Conservation (phyloP, 192 early-diverging fungal species). For the Entophlyctis luteolus region DNA sequence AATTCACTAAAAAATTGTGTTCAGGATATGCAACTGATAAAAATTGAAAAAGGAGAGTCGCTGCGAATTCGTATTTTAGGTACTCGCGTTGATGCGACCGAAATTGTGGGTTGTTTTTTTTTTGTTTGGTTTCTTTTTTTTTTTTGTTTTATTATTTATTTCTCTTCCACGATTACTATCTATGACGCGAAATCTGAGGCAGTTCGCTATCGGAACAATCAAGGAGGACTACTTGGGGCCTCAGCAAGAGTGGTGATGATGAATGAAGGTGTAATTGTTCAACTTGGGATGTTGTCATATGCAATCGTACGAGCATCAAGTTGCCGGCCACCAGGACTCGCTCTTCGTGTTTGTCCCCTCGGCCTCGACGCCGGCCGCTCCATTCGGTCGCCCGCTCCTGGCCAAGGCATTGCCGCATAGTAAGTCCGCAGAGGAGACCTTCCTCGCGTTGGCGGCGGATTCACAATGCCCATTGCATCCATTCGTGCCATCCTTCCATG, state of each 20-base stretch:
- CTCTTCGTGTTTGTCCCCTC: not conserved
- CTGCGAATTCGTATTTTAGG: constrained; percentile 88
- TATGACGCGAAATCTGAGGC: not conserved
- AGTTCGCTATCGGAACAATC: constrained; percentile 94
- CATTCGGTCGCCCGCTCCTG: not conserved
- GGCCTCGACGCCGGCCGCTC: not conserved
- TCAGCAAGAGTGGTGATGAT: constrained; percentile 21
- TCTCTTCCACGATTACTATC: not conserved
- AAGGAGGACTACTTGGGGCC: constrained; percentile 93
- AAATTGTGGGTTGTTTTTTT: constrained; percentile 68
- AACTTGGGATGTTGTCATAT: no score
- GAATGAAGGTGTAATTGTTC: no score
- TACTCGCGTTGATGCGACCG: constrained; percentile 81
- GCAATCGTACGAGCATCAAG: not conserved
- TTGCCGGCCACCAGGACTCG: constrained; percentile 10
- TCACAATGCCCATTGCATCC: not conserved
- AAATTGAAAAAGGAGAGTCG: constrained; percentile 81
- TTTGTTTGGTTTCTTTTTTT: constrained; percentile 36
- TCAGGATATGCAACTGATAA: constrained; percentile 36
- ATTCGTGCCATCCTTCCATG: not conserved
- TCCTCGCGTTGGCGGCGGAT: not conserved
- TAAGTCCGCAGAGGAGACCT: not conserved
- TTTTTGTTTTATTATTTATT: constrained; percentile 24
- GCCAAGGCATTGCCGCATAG: not conserved
- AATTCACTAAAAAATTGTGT: not conserved